Percentiles rank a stretch among this genome's conserved stretches.
phyloP scores from a whole-genome alignment of 371 early-diverging fungal genomes.

The Mucor irregularis region DNA sequence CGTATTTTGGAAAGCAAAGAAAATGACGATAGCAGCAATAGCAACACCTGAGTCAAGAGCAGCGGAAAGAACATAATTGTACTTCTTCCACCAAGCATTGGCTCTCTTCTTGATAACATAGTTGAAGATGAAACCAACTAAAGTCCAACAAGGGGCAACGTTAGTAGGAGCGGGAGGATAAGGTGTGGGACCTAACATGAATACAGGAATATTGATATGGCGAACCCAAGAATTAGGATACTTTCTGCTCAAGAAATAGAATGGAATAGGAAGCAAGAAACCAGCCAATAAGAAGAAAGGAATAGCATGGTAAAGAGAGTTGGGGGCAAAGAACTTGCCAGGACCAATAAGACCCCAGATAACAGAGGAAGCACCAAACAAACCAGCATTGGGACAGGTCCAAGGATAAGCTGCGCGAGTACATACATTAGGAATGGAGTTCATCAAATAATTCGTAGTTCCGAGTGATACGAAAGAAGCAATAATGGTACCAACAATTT shows the following conservation, averaged over 20 bases:
- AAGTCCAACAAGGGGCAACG: conserved; percentile 56
- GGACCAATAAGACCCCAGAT: conserved; percentile 73
- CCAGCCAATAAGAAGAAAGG: conserved; percentile 46
- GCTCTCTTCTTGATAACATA: conserved; percentile 50
- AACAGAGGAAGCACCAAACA: conserved; percentile 46
- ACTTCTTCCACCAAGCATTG: conserved; percentile 66
- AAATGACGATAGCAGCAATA: conserved; percentile 50
- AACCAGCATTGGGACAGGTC: conserved; percentile 48
- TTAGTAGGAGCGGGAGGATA: conserved; percentile 45
- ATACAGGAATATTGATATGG: conserved; percentile 55
- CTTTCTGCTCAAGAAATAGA: conserved; percentile 40
- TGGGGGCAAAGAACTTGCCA: conserved; percentile 53
- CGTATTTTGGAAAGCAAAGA: conserved; percentile 46
- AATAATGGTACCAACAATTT: conserved; percentile 60
- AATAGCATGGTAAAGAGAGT: conserved; percentile 45
- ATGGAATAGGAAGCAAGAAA: conserved; percentile 50
- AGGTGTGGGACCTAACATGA: conserved; percentile 41
- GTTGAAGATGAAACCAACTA: conserved; percentile 64
- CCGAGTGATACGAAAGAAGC: conserved; percentile 58
- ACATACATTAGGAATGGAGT: conserved; percentile 55
- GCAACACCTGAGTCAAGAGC: conserved; percentile 72
- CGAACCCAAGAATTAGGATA: conserved; percentile 51
- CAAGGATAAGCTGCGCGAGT: conserved; percentile 47
- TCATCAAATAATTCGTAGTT: conserved; percentile 61
- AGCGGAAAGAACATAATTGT: conserved; percentile 71